A percentile compares a stretch with the other conserved stretches of the same genome.
These are phyloP conservation scores for Lactarius trivialis DNA, from an alignment of 768 basidiomycete species.

Conservation along the genomic window DNA sequence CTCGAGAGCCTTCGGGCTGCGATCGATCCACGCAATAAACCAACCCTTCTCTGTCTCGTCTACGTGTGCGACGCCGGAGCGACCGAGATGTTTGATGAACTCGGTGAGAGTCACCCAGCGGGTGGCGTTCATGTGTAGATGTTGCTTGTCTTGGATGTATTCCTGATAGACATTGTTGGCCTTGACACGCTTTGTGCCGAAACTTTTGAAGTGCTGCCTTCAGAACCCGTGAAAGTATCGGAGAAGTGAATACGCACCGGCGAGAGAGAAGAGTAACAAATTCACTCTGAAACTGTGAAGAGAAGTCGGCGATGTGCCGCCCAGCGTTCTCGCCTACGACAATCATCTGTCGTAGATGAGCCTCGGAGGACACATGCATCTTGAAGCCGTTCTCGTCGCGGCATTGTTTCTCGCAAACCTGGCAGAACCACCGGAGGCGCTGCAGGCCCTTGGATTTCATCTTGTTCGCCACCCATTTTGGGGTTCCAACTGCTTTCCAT, in stretches of 20 bases:
- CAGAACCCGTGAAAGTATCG: slow-evolving; percentile 8
- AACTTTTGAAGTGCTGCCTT: slow-evolving; percentile 38
- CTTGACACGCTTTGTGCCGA: slow-evolving; percentile 90
- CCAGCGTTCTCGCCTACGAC: slow-evolving; percentile 94
- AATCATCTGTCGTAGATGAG: slow-evolving; percentile 94
- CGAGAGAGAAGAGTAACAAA: slow-evolving; percentile 88
- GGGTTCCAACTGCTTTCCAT: slow-evolving; percentile 60
- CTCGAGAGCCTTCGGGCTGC: slow-evolving; percentile 86
- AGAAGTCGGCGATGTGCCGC: slow-evolving; percentile 87
- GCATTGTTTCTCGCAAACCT: slow-evolving; percentile 99
- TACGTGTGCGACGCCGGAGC: slow-evolving; percentile 79
- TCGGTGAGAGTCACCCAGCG: slow-evolving; percentile 98
- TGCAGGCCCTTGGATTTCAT: slow-evolving; percentile 98
- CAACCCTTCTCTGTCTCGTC: slow-evolving; percentile 99
- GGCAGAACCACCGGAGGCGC: slow-evolving; percentile 95
- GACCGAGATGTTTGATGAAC: slow-evolving; percentile 85
- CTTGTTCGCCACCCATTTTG: slow-evolving; percentile 87
- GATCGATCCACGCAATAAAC: slow-evolving; percentile 98
- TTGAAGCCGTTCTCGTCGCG: slow-evolving; percentile 99
- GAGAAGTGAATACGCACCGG: slow-evolving; percentile 41
- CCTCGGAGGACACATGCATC: slow-evolving; percentile 82
- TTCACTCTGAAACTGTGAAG: slow-evolving; percentile 79
- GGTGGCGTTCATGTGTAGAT: slow-evolving; percentile 98
- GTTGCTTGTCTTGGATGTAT: slow-evolving; percentile 88
- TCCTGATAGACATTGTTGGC: slow-evolving; percentile 98